Evolutionary conservation across 1,139 yeast species (phyloP), one percentile per base, ranked within the genome.

Genomic region (Wickerhamomyces sp.): DNA sequence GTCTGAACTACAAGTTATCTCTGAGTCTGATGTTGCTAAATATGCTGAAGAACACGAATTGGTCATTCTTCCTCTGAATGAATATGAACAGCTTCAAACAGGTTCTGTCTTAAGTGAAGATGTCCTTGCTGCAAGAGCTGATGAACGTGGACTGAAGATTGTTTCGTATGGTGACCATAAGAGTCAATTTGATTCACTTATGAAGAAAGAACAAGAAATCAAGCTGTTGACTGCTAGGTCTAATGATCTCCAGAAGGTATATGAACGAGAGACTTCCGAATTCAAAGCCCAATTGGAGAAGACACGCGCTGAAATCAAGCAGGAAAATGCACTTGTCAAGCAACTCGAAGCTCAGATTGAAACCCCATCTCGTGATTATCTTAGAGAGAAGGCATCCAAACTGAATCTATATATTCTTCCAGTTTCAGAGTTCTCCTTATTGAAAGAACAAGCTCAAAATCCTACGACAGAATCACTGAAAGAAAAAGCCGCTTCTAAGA

Each of bases 21-120:
- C 72, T 1, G 63, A 63, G 55, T 63, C 59, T 4, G 75, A 74
- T 34, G 64, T 78, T 26, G 74, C 73, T 48, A 61, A 65, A 26
- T 79, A 75, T 55, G 84, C 83, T 1, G 64, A 69, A 29, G 69
- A 69, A 18, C 72, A 78, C 50, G 72, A 75, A 37, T 59, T 81
- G 48, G 73, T 76, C 9, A 54, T 79, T n/a, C 52, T 83, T 26
- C 71, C 84, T 4, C 57, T 61, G 41, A 76, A 71, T 1, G 76
- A 75, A 48, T 78, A 71, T 46, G 35, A 49, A 8, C 44, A 39
- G 13, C 44, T 18, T 52, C 31, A 46, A 43, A 13, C 34, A 61
- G 40, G 60, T 68, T 35, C 50, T 56, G 9, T 18, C 23, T 18
- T 18, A 18, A 18, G 23, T 18, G 45, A 46, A 5, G 36, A 47